phyloP scores from a whole-genome alignment of 257 asterid genomes.

The Lycium ferocissimum region DNA sequence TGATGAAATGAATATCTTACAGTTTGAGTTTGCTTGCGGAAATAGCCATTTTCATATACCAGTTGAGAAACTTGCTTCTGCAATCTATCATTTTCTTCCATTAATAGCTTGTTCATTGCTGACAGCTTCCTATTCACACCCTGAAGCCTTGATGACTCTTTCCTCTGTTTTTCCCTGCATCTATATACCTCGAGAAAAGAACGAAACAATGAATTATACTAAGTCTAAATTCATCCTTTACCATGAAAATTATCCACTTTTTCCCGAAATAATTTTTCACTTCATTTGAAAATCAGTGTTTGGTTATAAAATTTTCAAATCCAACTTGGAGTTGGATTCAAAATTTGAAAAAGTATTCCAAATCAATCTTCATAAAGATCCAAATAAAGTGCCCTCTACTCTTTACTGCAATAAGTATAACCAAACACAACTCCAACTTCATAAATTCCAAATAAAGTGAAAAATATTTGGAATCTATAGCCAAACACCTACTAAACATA shows the following conservation, averaged over 20 bases:
- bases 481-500: background rate
- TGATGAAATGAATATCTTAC: constrained; percentile 45
- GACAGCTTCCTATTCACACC: constrained; percentile 82
- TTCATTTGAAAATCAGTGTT: too few species aligned
- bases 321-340: too few species aligned
- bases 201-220: background rate
- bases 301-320: too few species aligned
- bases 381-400: too few species aligned
- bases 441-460: too few species aligned
- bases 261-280: too few species aligned
- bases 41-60: constrained; percentile 83
- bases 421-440: too few species aligned
- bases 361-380: too few species aligned
- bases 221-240: background rate
- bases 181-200: constrained; percentile 40
- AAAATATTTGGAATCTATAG: too few species aligned
- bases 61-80: constrained; percentile 90
- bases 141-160: constrained; percentile 90
- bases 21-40: constrained; percentile 71
- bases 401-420: too few species aligned
- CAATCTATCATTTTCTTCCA: constrained; percentile 94
- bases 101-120: constrained; percentile 87
- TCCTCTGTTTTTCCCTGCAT: constrained; percentile 92
- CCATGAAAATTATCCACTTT: background rate
- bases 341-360: too few species aligned